These are phyloP conservation scores for Pichia sp. DNA, from an alignment of 1,139 yeast genomes.

Conservation along the genomic window DNA sequence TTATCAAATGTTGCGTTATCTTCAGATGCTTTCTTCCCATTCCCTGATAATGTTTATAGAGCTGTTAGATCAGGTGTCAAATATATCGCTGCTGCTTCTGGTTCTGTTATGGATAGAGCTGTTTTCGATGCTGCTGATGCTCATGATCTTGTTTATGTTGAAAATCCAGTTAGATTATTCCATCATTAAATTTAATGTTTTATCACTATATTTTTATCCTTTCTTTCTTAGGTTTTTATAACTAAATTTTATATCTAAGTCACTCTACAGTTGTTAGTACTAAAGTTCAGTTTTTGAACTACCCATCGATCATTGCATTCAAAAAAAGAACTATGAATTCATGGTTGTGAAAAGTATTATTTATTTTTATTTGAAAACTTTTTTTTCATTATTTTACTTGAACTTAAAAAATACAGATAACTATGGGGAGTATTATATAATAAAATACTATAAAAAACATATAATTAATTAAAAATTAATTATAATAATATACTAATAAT, in stretches of 20 bases:
- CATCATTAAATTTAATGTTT: slow-evolving; percentile 52
- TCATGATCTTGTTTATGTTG: slow-evolving; percentile 79
- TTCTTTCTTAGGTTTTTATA: neutral
- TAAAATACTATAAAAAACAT: neutral
- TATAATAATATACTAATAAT: neutral
- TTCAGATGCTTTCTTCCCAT: slow-evolving; percentile 99
- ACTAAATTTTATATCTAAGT: neutral
- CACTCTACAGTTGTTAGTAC: neutral
- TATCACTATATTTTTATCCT: neutral
- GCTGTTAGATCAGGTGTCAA: slow-evolving; percentile 96
- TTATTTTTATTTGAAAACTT: no score
- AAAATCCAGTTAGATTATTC: slow-evolving; percentile 94
- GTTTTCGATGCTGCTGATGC: slow-evolving; percentile 94
- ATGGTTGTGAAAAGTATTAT: no score
- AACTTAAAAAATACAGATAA: neutral
- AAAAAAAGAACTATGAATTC: no score
- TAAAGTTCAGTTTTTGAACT: no score
- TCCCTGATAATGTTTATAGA: slow-evolving; percentile 97
- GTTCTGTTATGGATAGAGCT: slow-evolving; percentile 96
- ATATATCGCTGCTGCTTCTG: slow-evolving; percentile 93
- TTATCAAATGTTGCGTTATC: slow-evolving; percentile 82
- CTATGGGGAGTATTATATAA: neutral
- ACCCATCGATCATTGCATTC: no score
- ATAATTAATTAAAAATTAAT: neutral
- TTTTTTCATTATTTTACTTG: neutral